Evolutionary conservation across 768 basidiomycete species (phyloP).

Genomic region (Mycena vulgaris): DNA sequence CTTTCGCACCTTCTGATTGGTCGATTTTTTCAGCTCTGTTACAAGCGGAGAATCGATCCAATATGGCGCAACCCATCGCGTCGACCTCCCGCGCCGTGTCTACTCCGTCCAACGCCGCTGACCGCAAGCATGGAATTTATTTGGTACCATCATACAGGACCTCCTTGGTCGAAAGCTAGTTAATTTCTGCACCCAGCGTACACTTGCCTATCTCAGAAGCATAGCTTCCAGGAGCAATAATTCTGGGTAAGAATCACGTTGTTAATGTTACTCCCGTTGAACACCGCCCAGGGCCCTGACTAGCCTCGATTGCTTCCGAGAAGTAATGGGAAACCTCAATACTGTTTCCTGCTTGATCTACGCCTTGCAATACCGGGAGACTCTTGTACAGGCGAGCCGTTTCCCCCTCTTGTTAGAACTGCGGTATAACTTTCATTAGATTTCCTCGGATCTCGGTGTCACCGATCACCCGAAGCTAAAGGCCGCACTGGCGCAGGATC

Average conservation of each 20-base stretch:
- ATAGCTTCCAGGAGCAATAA: background rate
- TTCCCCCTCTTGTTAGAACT: background rate
- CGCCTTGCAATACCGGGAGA: conserved; percentile 16
- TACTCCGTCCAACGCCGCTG: background rate
- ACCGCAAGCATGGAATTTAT: conserved; percentile 3
- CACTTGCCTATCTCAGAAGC: background rate
- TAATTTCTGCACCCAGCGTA: background rate
- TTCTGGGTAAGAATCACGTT: background rate
- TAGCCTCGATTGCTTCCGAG: conserved; percentile 8
- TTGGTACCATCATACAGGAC: background rate
- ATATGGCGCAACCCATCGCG: background rate
- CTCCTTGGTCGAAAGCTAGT: background rate
- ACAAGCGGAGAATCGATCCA: background rate
- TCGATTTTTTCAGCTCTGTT: conserved; percentile 4
- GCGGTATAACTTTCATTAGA: conserved; percentile 2
- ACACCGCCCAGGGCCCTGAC: background rate
- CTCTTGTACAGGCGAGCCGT: background rate
- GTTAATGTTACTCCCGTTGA: background rate
- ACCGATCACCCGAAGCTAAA: conserved; percentile 13
- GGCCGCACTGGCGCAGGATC: conserved; percentile 25
- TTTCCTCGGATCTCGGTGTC: conserved; percentile 13
- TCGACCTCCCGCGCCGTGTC: background rate
- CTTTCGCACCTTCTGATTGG: no score
- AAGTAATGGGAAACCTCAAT: conserved; percentile 12
- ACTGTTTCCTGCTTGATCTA: conserved; percentile 8